phyloP scores from a whole-genome alignment of 768 basidiomycete species.

The Hemileccinum rubropunctum region DNA sequence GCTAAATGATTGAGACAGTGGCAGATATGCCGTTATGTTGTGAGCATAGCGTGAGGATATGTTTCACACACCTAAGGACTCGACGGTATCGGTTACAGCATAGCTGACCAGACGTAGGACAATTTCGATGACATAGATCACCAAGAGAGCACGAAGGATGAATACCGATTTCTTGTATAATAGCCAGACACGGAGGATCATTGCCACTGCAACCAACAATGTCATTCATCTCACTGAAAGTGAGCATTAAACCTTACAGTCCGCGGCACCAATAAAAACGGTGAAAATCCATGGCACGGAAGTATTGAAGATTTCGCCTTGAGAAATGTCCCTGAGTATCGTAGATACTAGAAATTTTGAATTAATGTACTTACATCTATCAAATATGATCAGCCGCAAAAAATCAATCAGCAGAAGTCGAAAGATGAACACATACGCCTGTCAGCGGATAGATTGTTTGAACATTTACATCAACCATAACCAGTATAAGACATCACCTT shows the following conservation, averaged over 20 bases:
- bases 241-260: not conserved
- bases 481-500: not conserved
- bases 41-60: not conserved
- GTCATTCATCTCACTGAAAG: too few species aligned
- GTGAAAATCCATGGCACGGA: not conserved
- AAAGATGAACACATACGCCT: not conserved
- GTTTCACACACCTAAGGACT: not conserved
- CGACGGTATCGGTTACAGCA: too few species aligned
- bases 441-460: too few species aligned
- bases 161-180: not conserved
- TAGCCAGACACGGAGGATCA: not conserved
- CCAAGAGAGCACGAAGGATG: not conserved
- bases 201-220: not conserved
- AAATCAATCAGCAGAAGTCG: too few species aligned
- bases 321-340: not conserved
- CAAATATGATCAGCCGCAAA: too few species aligned
- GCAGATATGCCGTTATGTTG: not conserved
- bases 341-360: not conserved
- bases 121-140: not conserved
- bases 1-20: too few species aligned
- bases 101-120: not conserved
- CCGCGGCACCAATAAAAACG: not conserved
- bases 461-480: not conserved
- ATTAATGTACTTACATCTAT: not conserved
- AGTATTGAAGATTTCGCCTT: not conserved